Base-by-base conservation (phyloP, 2,329 filamentous ascomycete species). In the Colletotrichum lupini region DNA sequence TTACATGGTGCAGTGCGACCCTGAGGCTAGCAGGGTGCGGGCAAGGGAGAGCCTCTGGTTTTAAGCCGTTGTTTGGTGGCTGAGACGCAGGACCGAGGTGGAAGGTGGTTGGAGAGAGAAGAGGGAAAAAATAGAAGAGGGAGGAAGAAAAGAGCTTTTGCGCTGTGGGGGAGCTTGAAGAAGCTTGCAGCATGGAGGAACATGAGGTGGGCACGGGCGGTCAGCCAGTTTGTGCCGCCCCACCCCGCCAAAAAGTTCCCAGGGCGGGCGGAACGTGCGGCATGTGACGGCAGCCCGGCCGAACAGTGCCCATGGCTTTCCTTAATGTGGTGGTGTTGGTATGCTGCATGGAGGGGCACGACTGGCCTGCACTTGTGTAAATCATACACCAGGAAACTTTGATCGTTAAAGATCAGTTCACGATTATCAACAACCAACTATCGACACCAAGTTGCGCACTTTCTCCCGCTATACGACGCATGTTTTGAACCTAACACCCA, bases 1-100 rank as follows among this genome's bases (percentile, higher is more conserved):
- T 75, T 68, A 75, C 74, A 75, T 75, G 56, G 49, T 72, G 30
- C 46, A 55, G 35, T 67, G 67, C 60, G 61, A 49, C 32, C 67
- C 67, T 22, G 60, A 32, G 53, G 71, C 67, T 73, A 66, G 35
- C 67, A 66, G 67, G 56, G 28, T 60, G 49, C 60, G 56, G 49
- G 60, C 46, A 60, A 70, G 70, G 60, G 67, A 73, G 70, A 24
- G 19, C 42, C 42, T 49, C 35, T 26, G 67, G 56, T 56, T 57
- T 66, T 71, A 57, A 57, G 32, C 55, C 55, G 55, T 57, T 61
- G 67, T 55, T 49, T 60, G 60, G 71, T 73, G 71, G 71, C 71
- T 73, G 67, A 71, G 60, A 66, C 60, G 71, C 52, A 70, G 24
- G 52, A 57, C 57, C 53, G 19, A 73, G 55, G 65, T 55, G 22